These are phyloP conservation scores for carrot (Daucus carota) DNA, from an alignment of 129 eudicot species.

Conservation along the genomic window DNA sequence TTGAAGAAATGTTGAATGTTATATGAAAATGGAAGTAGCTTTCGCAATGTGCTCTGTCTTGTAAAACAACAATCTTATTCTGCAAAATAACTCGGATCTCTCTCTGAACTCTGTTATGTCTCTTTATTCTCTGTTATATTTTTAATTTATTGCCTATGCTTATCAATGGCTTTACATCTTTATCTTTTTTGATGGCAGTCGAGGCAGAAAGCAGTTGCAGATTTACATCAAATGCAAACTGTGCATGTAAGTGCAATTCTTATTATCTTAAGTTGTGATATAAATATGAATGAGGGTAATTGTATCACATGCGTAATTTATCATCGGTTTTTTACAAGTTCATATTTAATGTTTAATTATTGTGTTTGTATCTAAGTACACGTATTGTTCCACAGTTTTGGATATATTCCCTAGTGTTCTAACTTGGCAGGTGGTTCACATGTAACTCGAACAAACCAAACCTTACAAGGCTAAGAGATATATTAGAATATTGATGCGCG, in stretches of 20 bases:
- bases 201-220: slow-evolving; percentile 80
- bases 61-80: too few species aligned
- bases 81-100: too few species aligned
- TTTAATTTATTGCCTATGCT: not conserved
- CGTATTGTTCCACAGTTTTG: not conserved
- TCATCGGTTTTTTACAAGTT: not conserved
- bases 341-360: not conserved
- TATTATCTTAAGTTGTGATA: not conserved
- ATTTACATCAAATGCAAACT: slow-evolving; percentile 74
- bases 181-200: slow-evolving; percentile 52
- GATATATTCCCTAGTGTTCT: not conserved
- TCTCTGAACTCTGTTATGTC: too few species aligned
- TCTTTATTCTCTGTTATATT: too few species aligned
- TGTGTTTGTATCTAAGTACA: not conserved
- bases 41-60: too few species aligned
- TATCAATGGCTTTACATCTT: slow-evolving; percentile 8
- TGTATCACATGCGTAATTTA: not conserved
- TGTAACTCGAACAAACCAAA: not conserved
- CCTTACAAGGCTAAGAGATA: not conserved
- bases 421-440: not conserved
- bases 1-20: too few species aligned
- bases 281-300: not conserved
- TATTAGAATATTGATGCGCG: not conserved
- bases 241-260: slow-evolving; percentile 57
- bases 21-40: too few species aligned